phyloP scores from a whole-genome alignment of 2,329 filamentous ascomycete species.

The Colletotrichum navitas region DNA sequence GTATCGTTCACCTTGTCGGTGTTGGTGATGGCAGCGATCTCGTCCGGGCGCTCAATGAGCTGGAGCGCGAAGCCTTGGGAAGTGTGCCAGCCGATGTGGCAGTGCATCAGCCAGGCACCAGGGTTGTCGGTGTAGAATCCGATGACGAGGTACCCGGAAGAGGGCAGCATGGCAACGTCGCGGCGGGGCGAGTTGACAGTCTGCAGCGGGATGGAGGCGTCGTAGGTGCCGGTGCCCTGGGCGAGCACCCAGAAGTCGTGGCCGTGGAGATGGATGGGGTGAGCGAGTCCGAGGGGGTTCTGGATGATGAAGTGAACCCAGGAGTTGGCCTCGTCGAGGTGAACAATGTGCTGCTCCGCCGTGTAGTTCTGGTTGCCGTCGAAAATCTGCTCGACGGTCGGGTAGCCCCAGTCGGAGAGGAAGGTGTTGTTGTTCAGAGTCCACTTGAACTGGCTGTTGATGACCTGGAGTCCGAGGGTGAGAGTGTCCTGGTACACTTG shows the following conservation, averaged over 20 bases:
- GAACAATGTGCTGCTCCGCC: slow-evolving; percentile 45
- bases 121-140: slow-evolving; percentile 64
- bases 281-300: slow-evolving; percentile 50
- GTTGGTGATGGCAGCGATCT: slow-evolving; percentile 43
- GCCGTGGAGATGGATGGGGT: slow-evolving; percentile 65
- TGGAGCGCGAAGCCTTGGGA: slow-evolving; percentile 45
- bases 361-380: slow-evolving; percentile 41
- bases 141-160: slow-evolving; percentile 60
- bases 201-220: slow-evolving; percentile 43
- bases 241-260: slow-evolving; percentile 53
- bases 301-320: slow-evolving; percentile 53
- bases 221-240: slow-evolving; percentile 42
- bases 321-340: slow-evolving; percentile 43
- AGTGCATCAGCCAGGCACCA: slow-evolving; percentile 63
- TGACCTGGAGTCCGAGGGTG: slow-evolving; percentile 44
- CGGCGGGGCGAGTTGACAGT: slow-evolving; percentile 62
- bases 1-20: slow-evolving; percentile 29
- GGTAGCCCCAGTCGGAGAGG: slow-evolving; percentile 60
- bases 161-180: slow-evolving; percentile 63
- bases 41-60: slow-evolving; percentile 44
- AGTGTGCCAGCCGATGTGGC: slow-evolving; percentile 52
- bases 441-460: slow-evolving; percentile 58
- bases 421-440: slow-evolving; percentile 61
- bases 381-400: slow-evolving; percentile 50
- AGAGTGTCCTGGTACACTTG: slow-evolving; percentile 49